Evolutionary conservation across 2,329 filamentous ascomycete species (phyloP), one percentile per base, ranked within the genome.

Genomic region (Xylogone sp.): DNA sequence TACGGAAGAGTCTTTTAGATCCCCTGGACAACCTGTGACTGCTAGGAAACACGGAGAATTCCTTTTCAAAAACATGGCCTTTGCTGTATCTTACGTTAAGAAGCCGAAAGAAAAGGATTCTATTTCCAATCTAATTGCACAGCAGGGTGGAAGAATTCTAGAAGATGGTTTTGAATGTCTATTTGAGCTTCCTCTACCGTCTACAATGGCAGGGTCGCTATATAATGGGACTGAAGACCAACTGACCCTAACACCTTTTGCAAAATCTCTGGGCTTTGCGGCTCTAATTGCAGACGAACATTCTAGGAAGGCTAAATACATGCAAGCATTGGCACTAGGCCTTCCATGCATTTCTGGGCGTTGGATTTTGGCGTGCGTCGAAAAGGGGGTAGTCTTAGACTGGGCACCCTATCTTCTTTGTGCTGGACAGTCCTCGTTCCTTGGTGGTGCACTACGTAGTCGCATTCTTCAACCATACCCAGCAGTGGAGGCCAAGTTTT

Each of bases 321-420:
- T 97, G 77, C 92, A 97, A 70, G 94, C 94, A 0, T 79, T 99
- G 2, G 92, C 94, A 0, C 79, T 99, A 1, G 90, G 90, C 1
- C 71, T 99, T 0, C 94, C 94, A 0, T 96, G 92, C 62, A 75
- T 99, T 1, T 87, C 90, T 5, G 80, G 84, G 5, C 84, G 86
- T 50, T 99, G 94, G 93, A 74, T 96, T 45, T 77, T 81, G 21
- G 80, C 87, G 46, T 96, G 89, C 55, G 68, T 93, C 2, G 68
- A 75, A 1, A 81, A 81, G 27, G 74, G 76, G 5, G 65, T 71
- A 7, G 69, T 93, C 0, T 70, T 95, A 0, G 81, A 88, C 48
- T 97, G 92, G 88, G 73, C 79, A 7, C 81, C 84, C 1, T 97
- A 96, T 63, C 78, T 97, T 1, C 81, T 99, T 1, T 90, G 90